These are phyloP conservation scores for Malassezia furfur DNA, from an alignment of 1,284 basidiomycete species.

Conservation along the genomic window DNA sequence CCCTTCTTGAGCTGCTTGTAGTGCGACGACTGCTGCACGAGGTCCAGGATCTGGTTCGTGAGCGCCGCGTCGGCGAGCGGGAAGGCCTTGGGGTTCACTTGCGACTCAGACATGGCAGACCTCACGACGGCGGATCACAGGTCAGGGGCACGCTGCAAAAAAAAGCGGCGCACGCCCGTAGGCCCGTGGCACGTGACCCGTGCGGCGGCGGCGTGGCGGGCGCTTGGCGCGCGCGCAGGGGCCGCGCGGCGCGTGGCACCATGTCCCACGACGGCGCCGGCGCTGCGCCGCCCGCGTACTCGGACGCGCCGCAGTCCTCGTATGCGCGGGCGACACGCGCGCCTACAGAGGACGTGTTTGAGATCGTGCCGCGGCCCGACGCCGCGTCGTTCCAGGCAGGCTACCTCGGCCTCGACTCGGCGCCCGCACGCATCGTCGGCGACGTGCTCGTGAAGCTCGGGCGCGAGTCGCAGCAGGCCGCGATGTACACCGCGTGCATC, in stretches of 20 bases:
- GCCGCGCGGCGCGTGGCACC: too few species aligned
- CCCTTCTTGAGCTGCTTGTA: constrained; percentile 99
- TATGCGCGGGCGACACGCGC: too few species aligned
- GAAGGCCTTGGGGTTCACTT: constrained; percentile 68
- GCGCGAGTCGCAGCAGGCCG: neutral
- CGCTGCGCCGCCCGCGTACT: neutral
- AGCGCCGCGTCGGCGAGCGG: constrained; percentile 78
- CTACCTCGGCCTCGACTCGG: constrained; percentile 38
- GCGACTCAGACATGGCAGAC: constrained; percentile 30
- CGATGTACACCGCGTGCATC: neutral
- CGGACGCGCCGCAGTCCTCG: too few species aligned
- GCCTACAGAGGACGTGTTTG: constrained; percentile 21
- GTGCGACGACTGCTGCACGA: constrained; percentile 54
- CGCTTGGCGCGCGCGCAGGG: too few species aligned
- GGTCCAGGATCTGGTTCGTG: constrained; percentile 75
- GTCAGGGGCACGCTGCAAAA: constrained; percentile 1
- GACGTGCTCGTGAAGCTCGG: constrained; percentile 42
- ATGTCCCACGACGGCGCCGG: neutral
- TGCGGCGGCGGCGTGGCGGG: too few species aligned
- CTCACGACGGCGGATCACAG: constrained; percentile 25
- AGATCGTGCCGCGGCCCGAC: constrained; percentile 36
- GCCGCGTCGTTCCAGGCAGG: constrained; percentile 44
- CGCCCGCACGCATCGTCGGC: constrained; percentile 36
- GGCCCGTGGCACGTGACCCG: neutral
- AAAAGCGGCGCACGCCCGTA: neutral